Evolutionary conservation across 352 stramenopile genomes (phyloP).

Genomic region (Phytophthora pseudosyringae): DNA sequence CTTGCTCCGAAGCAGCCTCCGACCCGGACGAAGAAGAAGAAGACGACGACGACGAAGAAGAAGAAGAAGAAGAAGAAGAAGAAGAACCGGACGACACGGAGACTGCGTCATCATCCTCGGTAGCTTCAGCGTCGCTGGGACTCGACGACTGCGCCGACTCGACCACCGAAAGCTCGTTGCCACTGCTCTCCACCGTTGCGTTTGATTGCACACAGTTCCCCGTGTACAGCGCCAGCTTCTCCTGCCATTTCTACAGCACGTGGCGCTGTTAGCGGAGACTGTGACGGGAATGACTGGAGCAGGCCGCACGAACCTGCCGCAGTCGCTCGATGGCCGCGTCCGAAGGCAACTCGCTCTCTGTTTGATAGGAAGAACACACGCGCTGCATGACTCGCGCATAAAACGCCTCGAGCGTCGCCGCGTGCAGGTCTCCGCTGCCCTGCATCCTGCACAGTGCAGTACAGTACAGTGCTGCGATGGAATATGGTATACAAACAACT

Average conservation of each 20-base stretch:
- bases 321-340: slow-evolving; percentile 25
- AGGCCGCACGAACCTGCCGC: slow-evolving; percentile 32
- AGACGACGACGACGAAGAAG: background rate
- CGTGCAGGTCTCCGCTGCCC: slow-evolving; percentile 2
- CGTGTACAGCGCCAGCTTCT: slow-evolving; percentile 47
- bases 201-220: slow-evolving; percentile 7
- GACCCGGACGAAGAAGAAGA: background rate
- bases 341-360: slow-evolving; percentile 29
- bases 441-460: background rate
- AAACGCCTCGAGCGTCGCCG: slow-evolving; percentile 50
- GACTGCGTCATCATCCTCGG: slow-evolving; percentile 10
- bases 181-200: slow-evolving; percentile 1
- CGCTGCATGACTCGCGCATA: slow-evolving; percentile 68
- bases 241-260: slow-evolving; percentile 46
- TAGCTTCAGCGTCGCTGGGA: slow-evolving; percentile 14
- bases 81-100: slow-evolving; percentile 18
- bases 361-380: slow-evolving; percentile 53
- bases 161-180: slow-evolving; percentile 1
- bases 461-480: no score
- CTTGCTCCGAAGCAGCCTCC: slow-evolving; percentile 4
- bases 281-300: background rate
- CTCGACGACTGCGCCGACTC: background rate
- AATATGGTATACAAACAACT: background rate
- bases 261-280: background rate
- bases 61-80: slow-evolving; percentile 5